A percentile compares a stretch with the other conserved stretches of the same genome.
phyloP scores from a whole-genome alignment of 495 filamentous ascomycete species.

The Podospora bellae-mahoneyi region DNA sequence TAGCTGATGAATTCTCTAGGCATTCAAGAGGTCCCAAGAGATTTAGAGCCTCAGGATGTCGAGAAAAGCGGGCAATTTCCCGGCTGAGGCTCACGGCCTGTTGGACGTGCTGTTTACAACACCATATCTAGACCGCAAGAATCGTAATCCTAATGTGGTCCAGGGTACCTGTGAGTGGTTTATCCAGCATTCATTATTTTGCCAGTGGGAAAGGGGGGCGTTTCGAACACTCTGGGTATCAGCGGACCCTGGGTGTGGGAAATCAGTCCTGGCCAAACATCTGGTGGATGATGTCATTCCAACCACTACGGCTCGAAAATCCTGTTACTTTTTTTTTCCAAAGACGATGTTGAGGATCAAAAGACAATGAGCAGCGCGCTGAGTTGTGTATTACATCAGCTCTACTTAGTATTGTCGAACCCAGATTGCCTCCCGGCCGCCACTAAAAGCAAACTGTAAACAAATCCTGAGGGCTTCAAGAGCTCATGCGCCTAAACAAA shows the following conservation, averaged over 20 bases:
- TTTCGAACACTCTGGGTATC: conserved; percentile 46
- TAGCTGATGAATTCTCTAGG: no score
- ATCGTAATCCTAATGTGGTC: conserved; percentile 35
- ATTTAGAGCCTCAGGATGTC: no score
- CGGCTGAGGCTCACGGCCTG: no score
- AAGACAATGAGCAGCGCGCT: conserved; percentile 40
- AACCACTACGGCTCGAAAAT: conserved; percentile 23
- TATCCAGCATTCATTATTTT: conserved; percentile 32
- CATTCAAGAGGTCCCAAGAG: no score
- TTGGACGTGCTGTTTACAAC: neutral
- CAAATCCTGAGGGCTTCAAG: no score
- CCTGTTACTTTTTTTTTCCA: conserved; percentile 58
- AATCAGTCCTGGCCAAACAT: conserved; percentile 49
- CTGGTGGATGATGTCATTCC: conserved; percentile 40
- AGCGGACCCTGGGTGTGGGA: conserved; percentile 55
- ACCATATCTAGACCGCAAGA: conserved; percentile 41
- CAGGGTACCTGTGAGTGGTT: conserved; percentile 47
- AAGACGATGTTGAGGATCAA: conserved; percentile 49
- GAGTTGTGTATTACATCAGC: conserved; percentile 47
- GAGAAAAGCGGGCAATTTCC: no score
- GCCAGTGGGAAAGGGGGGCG: conserved; percentile 29
- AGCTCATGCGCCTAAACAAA: no score
- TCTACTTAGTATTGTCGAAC: conserved; percentile 15
- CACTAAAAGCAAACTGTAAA: no score
- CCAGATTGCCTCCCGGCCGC: no score